Conservation (phyloP, 2,329 filamentous ascomycete species). For the Fusarium odoratissimum region DNA sequence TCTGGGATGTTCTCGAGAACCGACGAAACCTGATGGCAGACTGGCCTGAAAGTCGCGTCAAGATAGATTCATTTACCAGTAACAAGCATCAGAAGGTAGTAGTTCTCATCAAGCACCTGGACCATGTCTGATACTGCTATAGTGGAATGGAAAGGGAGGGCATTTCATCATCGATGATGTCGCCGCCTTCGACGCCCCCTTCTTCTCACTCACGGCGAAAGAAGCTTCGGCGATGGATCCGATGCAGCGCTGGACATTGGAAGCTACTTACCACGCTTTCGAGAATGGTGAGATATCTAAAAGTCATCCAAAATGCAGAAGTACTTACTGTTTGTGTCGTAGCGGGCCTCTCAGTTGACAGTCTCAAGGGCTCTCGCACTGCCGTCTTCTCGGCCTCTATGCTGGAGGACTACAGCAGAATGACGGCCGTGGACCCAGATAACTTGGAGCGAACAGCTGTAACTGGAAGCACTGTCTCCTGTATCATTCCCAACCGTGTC, state of each 20-base stretch:
- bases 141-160: neutral
- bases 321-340: neutral
- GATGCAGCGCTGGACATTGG: constrained; percentile 50
- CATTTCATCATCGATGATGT: constrained; percentile 46
- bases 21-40: neutral
- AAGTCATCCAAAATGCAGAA: rapidly evolving
- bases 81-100: constrained; percentile 9
- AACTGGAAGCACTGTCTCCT: constrained; percentile 25
- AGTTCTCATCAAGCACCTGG: rapidly evolving
- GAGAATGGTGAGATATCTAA: constrained; percentile 34
- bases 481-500: constrained; percentile 54
- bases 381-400: constrained; percentile 54
- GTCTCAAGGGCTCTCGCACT: constrained; percentile 45
- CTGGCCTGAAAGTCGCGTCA: neutral
- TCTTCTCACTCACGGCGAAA: constrained; percentile 47
- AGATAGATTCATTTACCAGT: neutral
- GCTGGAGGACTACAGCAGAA: constrained; percentile 51
- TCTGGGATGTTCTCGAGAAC: constrained; percentile 52
- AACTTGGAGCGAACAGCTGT: constrained; percentile 47
- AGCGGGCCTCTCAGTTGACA: constrained; percentile 49
- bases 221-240: constrained; percentile 49
- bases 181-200: constrained; percentile 52
- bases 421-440: constrained; percentile 51
- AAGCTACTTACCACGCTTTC: constrained; percentile 51
- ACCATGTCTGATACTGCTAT: rapidly evolving